Base-by-base conservation (phyloP, 495 filamentous ascomycete species). In the Aspergillus nanangensis region DNA sequence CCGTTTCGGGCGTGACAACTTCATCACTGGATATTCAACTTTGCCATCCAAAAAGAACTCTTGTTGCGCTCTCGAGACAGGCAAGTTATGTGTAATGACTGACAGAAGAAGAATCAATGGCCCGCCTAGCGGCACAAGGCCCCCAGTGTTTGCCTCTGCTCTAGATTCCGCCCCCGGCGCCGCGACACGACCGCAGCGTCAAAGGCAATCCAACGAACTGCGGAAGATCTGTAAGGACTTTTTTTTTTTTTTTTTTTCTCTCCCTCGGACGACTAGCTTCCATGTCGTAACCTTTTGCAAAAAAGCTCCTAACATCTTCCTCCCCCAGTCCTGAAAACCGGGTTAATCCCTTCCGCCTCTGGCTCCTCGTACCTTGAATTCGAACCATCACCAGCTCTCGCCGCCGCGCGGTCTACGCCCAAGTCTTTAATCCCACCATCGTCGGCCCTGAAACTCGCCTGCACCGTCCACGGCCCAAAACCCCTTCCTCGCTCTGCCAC, bases 311-410 rank as follows among this genome's bases (percentile, higher is more conserved):
- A 29, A 64, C 48, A 4, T 20, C 22, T 5, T 14, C 8, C 7
- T 23, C 24, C 13, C 25, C 1, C 42, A 97, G 92, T 90, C 53
- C 72, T 98, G 23, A 88, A 93, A 67, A 97, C 93, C 9, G 88
- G 88, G 36, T 77, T 97, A 18, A 90, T 90, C 3, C 93, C 94
- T 9, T 94, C 93, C 2, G 93, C 94, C 7, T 89, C 89, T 18
- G 93, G 93, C 38, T 96, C 91, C 22, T 86, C 94, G 41, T 98
- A 96, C 60, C 76, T 96, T 46, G 93, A 98, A 72, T 80, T 95
- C 45, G 81, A 84, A 63, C 73, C 74, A 24, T 76, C 81, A 3
- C 55, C 77, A 25, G 62, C 76, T 33, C 65, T 71, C 25, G 60
- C 71, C 21, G 67, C 70, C 36, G 67, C 71, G 15, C 74, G 74